phyloP scores from a whole-genome alignment of 495 filamentous ascomycete species.

The Aspergillus cavernicola region DNA sequence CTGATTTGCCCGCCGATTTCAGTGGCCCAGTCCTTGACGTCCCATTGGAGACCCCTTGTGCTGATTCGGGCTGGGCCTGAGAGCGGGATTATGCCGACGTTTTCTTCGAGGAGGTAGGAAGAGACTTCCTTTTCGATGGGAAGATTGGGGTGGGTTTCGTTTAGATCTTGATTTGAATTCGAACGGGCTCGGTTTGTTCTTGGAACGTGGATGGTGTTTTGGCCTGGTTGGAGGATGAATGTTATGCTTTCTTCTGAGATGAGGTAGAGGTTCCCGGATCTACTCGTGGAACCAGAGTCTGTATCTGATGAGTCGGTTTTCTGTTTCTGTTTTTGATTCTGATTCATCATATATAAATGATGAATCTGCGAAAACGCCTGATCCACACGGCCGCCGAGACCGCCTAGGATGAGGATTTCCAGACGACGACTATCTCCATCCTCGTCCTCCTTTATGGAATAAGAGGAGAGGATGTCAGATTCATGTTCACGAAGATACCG shows the following conservation, averaged over 20 bases:
- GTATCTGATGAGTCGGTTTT: too few species aligned
- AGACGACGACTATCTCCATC: slow-evolving; percentile 13
- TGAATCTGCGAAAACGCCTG: slow-evolving; percentile 87
- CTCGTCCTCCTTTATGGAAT: background rate
- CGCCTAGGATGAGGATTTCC: slow-evolving; percentile 69
- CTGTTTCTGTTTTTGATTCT: too few species aligned
- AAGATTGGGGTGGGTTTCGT: too few species aligned
- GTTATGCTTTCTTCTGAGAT: slow-evolving; percentile 75
- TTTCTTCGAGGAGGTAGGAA: slow-evolving; percentile 57
- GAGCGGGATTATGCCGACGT: slow-evolving; percentile 83
- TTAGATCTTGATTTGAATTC: slow-evolving; percentile 12
- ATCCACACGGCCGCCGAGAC: slow-evolving; percentile 84
- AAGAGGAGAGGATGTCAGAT: slow-evolving; percentile 24
- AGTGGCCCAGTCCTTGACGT: slow-evolving; percentile 76
- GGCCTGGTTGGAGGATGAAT: slow-evolving; percentile 67
- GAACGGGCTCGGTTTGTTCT: slow-evolving; percentile 24
- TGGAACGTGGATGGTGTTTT: slow-evolving; percentile 64
- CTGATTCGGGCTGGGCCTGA: slow-evolving; percentile 68
- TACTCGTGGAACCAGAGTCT: too few species aligned
- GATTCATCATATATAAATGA: slow-evolving; percentile 56
- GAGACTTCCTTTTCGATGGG: too few species aligned
- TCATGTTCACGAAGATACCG: slow-evolving; percentile 51
- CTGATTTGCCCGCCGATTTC: slow-evolving; percentile 80
- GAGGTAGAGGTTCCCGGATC: slow-evolving; percentile 55
- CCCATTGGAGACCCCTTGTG: slow-evolving; percentile 83